Conservation (phyloP, 352 stramenopile genomes). For the Thraustotheca clavata region DNA sequence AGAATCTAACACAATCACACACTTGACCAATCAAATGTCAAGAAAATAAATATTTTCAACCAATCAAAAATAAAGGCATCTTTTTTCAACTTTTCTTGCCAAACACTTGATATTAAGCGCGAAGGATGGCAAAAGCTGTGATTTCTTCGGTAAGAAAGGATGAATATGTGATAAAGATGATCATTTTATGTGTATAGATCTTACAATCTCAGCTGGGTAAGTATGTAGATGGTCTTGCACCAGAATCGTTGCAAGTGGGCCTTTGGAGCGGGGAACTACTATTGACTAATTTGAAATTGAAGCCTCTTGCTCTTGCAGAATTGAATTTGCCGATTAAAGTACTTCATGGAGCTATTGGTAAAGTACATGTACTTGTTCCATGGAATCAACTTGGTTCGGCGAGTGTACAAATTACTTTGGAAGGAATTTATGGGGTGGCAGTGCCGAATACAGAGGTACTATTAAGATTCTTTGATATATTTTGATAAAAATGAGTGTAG, state of each 20-base stretch:
- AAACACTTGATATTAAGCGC: neutral
- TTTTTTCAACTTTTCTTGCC: slow-evolving; percentile 3
- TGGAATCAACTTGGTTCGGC: slow-evolving; percentile 76
- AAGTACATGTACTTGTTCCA: slow-evolving; percentile 71
- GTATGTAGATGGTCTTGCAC: slow-evolving; percentile 67
- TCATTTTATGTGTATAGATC: slow-evolving; percentile 32
- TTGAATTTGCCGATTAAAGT: slow-evolving; percentile 62
- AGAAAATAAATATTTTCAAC: neutral
- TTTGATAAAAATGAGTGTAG: neutral
- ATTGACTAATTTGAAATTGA: slow-evolving; percentile 60
- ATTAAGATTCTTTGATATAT: neutral
- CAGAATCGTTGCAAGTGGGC: slow-evolving; percentile 72
- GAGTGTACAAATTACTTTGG: slow-evolving; percentile 64
- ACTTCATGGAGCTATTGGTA: slow-evolving; percentile 42
- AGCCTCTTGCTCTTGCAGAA: slow-evolving; percentile 68
- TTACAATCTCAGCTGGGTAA: slow-evolving; percentile 74
- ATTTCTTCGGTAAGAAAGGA: slow-evolving; percentile 45
- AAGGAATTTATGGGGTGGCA: slow-evolving; percentile 63
- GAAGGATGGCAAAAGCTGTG: slow-evolving; percentile 52
- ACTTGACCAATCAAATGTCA: neutral
- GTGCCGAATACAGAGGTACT: slow-evolving; percentile 40
- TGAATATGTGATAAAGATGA: neutral
- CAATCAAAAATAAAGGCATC: neutral
- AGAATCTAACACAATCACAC: neutral
- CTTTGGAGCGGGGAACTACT: slow-evolving; percentile 78